Percentiles rank a stretch among this genome's conserved stretches.
phyloP scores from a whole-genome alignment of 352 stramenopile genomes.

The Globisporangium polare region DNA sequence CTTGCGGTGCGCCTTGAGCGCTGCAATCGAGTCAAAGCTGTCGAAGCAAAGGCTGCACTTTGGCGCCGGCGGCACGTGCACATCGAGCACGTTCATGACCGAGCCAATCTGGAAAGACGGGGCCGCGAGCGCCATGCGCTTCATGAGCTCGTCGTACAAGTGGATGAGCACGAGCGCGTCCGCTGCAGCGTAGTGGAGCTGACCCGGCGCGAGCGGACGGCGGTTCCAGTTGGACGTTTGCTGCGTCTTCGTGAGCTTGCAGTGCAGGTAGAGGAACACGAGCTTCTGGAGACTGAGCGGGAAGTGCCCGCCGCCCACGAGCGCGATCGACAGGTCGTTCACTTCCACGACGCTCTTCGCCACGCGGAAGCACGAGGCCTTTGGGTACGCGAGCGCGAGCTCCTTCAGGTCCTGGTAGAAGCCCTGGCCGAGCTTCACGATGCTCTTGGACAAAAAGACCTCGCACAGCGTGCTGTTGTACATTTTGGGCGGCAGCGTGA shows the following conservation, averaged over 20 bases:
- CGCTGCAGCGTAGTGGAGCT: constrained; percentile 69
- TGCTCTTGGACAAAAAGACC: constrained; percentile 59
- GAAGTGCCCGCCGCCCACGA: constrained; percentile 39
- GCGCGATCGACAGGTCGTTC: constrained; percentile 64
- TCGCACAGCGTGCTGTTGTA: constrained; percentile 58
- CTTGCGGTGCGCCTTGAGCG: constrained; percentile 47
- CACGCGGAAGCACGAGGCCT: constrained; percentile 63
- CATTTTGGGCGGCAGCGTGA: constrained; percentile 43
- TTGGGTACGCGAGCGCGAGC: constrained; percentile 52
- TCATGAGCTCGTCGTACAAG: constrained; percentile 54
- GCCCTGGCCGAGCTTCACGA: constrained; percentile 66
- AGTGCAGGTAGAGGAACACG: constrained; percentile 66
- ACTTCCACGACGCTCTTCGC: constrained; percentile 67
- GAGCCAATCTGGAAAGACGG: constrained; percentile 41
- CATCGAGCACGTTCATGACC: constrained; percentile 57
- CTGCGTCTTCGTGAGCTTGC: constrained; percentile 69
- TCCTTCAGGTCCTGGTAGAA: constrained; percentile 65
- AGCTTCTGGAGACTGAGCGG: constrained; percentile 75
- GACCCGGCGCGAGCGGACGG: constrained; percentile 42
- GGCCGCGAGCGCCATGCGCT: constrained; percentile 23
- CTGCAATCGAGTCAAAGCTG: constrained; percentile 25
- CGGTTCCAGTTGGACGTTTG: constrained; percentile 79
- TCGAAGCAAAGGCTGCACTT: constrained; percentile 62
- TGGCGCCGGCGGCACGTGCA: constrained; percentile 31
- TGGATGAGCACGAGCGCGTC: constrained; percentile 73